Evolutionary conservation across 768 basidiomycete species (phyloP).

Genomic region (Russula lepida): DNA sequence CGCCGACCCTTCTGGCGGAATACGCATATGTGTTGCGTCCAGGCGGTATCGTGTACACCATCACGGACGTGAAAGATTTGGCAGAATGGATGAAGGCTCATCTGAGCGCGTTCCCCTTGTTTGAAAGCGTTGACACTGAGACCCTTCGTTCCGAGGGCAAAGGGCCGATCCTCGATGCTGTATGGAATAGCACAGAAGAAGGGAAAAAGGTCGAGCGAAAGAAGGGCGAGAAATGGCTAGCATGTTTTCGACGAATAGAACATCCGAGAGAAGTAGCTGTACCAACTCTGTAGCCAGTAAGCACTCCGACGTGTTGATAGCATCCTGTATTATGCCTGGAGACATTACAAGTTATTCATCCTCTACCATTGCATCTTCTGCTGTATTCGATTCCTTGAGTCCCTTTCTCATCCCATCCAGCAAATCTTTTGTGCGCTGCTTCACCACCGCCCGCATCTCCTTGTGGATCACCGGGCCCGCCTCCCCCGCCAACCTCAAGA

Average conservation of each 20-base stretch:
- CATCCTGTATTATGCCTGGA: background rate
- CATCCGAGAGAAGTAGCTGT: background rate
- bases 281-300: background rate
- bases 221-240: conserved; percentile 83
- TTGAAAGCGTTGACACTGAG: conserved; percentile 69
- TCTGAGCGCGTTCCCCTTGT: conserved; percentile 80
- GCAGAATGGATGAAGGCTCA: conserved; percentile 94
- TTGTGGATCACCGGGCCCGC: conserved; percentile 68
- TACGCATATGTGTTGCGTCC: conserved; percentile 90
- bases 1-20: conserved; percentile 93
- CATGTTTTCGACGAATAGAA: conserved; percentile 71
- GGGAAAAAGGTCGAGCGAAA: conserved; percentile 95
- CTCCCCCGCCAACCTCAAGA: conserved; percentile 70
- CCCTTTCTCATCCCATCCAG: conserved; percentile 53
- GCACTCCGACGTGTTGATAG: background rate
- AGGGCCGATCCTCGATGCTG: conserved; percentile 71
- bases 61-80: conserved; percentile 92
- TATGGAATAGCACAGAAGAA: conserved; percentile 86
- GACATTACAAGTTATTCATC: background rate
- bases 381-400: conserved; percentile 20
- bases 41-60: conserved; percentile 95
- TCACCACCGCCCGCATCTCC: conserved; percentile 76
- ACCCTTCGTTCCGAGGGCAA: conserved; percentile 68
- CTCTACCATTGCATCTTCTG: conserved; percentile 18
- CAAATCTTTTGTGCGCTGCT: conserved; percentile 50